Base-by-base conservation (phyloP, 2,329 filamentous ascomycete genomes). In the Cladophialophora immunda region DNA sequence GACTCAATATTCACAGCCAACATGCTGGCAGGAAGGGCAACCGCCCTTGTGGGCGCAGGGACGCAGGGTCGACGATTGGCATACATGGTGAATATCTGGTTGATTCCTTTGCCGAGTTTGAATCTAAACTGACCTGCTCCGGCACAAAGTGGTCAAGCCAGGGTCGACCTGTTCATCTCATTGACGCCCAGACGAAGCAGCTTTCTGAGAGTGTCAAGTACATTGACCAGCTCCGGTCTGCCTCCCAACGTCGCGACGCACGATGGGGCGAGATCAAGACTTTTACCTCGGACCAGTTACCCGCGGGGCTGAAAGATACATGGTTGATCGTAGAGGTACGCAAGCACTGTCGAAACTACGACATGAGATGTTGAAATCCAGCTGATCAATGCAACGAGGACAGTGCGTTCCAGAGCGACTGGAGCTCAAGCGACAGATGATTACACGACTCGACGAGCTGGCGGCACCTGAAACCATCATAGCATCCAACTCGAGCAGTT, bases 401-500 rank as follows among this genome's bases (percentile, higher is more conserved):
- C 45, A 82, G 81, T 82, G 81, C 62, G 76, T 84, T 7, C 82
- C 82, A 0, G 82, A 84, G 67, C 74, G 75, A 29, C 71, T 84
- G 7, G 50, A 73, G 0, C 71, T 83, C n/a, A 84, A 84, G 68
- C 77, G 73, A 54, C 70, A 75, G 1, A 73, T 81, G 4, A 77
- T 84, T 27, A 52, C 66, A 0, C 71, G 82, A 25, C 73, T 84
- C 1, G 82, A 83, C 68, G 64, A 74, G 0, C 55, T 79, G 1
- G 76, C 81, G 0, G 70, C 73, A 0, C 64, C 73, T 0, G 74
- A 78, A 0, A 78, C 78, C 0, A 79, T 83, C 5, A 78, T 84
- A 53, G 81, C 80, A 0, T 82, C 81, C 0, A 84, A 84, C 60
- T 84, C 82, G 0, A 83, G 81, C 65, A 83, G 81, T 58, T 83